Evolutionary conservation across 225 moss, liverwort and hornwort species (phyloP).

Genomic region (Antitrichia curtipendula): DNA sequence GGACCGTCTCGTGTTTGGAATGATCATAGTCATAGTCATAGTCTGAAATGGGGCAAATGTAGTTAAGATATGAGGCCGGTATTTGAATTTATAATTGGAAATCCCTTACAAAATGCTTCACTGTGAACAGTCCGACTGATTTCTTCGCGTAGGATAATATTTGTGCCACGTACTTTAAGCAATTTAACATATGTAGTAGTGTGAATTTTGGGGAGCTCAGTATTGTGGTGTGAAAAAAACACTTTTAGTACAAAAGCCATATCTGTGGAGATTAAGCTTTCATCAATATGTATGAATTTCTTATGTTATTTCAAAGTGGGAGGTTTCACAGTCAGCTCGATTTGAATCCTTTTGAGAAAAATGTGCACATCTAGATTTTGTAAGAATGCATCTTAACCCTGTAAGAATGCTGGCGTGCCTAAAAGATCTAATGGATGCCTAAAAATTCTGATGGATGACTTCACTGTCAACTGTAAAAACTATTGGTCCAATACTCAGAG

Average conservation of each 20-base stretch:
- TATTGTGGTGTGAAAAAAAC: not conserved
- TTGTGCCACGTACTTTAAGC: not conserved
- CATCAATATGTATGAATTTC: not conserved
- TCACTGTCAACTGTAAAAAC: not conserved
- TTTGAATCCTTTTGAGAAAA: not conserved
- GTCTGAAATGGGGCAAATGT: not conserved
- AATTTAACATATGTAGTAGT: not conserved
- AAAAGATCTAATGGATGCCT: too few relatives aligned
- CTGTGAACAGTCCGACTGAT: not conserved
- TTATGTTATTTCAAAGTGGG: not conserved
- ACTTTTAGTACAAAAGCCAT: not conserved
- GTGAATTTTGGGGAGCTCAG: too few relatives aligned
- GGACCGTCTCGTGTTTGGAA: not conserved
- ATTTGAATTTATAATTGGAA: not conserved
- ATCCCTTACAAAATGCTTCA: not conserved
- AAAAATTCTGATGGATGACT: not conserved
- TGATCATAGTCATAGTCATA: too few relatives aligned
- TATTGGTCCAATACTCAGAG: not conserved
- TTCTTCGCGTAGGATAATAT: not conserved
- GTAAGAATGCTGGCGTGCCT: too few relatives aligned
- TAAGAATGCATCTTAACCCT: not conserved
- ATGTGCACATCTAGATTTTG: too few relatives aligned
- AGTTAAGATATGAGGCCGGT: not conserved
- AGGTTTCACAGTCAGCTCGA: not conserved
- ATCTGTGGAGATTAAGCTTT: not conserved